phyloP scores from a whole-genome alignment of 352 stramenopile genomes.

The Blastocystis sp. region DNA sequence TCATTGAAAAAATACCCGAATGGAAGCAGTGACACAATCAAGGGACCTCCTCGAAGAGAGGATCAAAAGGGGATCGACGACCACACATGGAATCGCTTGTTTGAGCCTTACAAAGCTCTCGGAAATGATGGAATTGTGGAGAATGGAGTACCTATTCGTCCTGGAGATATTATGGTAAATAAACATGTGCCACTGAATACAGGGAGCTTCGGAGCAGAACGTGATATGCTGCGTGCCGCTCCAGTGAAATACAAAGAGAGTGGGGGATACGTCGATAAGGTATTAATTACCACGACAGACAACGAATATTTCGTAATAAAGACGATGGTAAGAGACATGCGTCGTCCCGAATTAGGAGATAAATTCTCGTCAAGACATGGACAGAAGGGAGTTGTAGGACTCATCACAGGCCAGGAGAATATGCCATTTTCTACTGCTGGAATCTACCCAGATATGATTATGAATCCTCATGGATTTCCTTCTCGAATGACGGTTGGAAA shows the following conservation, averaged over 20 bases:
- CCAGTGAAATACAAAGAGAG: slow-evolving; percentile 91
- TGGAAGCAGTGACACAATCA: slow-evolving; percentile 86
- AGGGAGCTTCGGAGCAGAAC: slow-evolving; percentile 68
- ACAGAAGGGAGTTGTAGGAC: slow-evolving; percentile 97
- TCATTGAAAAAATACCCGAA: slow-evolving; percentile 94
- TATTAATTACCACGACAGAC: slow-evolving; percentile 94
- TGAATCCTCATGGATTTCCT: slow-evolving; percentile 99
- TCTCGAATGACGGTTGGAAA: slow-evolving; percentile 98
- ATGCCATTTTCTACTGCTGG: slow-evolving; percentile 98
- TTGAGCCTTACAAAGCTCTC: slow-evolving; percentile 82
- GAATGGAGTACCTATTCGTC: slow-evolving; percentile 72
- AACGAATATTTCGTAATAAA: slow-evolving; percentile 96
- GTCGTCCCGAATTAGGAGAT: slow-evolving; percentile 94
- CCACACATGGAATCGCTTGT: slow-evolving; percentile 65
- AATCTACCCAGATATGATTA: slow-evolving; percentile 96
- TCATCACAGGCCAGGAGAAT: slow-evolving; percentile 88
- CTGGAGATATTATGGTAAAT: slow-evolving; percentile 91
- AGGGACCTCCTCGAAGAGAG: slow-evolving; percentile 79
- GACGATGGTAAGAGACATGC: slow-evolving; percentile 77
- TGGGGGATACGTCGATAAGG: slow-evolving; percentile 90
- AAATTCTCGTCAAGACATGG: slow-evolving; percentile 98
- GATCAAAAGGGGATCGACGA: slow-evolving; percentile 67
- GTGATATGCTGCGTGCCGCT: slow-evolving; percentile 64
- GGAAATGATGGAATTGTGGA: slow-evolving; percentile 90
- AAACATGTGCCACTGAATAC: slow-evolving; percentile 91